A percentile compares a stretch with the other conserved stretches of the same genome.
These are phyloP conservation scores for Mucor mucedo DNA, from an alignment of 371 early-diverging fungal genomes.

Conservation along the genomic window DNA sequence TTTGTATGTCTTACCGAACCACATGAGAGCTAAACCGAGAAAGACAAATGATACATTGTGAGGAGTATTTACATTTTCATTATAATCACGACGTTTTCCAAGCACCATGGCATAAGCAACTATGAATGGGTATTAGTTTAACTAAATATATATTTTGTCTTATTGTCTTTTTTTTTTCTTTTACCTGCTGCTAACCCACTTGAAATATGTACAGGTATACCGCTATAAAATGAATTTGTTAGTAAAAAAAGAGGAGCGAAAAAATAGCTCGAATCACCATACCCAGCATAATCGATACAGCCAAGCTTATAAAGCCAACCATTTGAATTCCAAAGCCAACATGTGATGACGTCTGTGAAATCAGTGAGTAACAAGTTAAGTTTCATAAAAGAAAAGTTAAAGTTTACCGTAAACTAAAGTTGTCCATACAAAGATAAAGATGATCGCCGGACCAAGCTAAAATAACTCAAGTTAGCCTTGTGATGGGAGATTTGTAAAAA, in stretches of 20 bases:
- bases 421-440: slow-evolving; percentile 86
- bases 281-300: slow-evolving; percentile 81
- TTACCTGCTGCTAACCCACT: slow-evolving; percentile 75
- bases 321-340: slow-evolving; percentile 80
- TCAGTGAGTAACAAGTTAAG: not conserved
- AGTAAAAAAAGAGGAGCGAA: not conserved
- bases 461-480: not conserved
- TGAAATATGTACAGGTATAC: slow-evolving; percentile 86
- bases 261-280: not conserved
- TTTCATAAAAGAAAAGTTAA: not conserved
- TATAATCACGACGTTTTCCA: slow-evolving; percentile 74
- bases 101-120: slow-evolving; percentile 83
- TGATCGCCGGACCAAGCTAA: slow-evolving; percentile 70
- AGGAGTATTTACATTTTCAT: slow-evolving; percentile 67
- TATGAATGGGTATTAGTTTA: not conserved
- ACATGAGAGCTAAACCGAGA: slow-evolving; percentile 78
- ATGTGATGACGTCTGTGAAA: slow-evolving; percentile 66
- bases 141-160: not conserved
- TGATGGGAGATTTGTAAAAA: not conserved
- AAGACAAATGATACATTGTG: slow-evolving; percentile 84
- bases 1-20: slow-evolving; percentile 72
- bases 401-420: slow-evolving; percentile 72
- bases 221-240: slow-evolving; percentile 42
- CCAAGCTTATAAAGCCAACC: slow-evolving; percentile 79
- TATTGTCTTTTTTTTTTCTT: not conserved